A percentile compares a stretch with the other conserved stretches of the same genome.
Conservation (phyloP, 306 rosid species). For the Acacia confusa region DNA sequence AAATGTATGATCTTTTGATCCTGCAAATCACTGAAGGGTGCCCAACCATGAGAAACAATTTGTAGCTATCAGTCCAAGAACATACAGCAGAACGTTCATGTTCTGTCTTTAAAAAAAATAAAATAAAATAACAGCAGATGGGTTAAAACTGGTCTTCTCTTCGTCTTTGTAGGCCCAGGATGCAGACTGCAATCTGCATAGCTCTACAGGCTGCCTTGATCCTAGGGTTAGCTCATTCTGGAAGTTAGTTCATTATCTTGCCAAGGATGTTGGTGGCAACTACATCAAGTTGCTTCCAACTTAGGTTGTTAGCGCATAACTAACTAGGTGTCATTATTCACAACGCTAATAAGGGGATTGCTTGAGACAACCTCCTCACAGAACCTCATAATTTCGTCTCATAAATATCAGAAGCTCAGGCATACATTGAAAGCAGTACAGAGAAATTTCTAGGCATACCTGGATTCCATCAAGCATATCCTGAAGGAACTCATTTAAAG, state of each 20-base stretch:
- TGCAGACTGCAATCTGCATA: too few relatives aligned
- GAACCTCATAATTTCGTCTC: conserved; percentile 18
- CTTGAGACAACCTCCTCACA: not conserved
- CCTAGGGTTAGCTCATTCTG: not conserved
- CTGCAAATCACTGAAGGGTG: conserved; percentile 18
- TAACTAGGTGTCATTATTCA: not conserved
- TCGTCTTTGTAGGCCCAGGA: not conserved
- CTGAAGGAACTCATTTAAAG: conserved; percentile 83
- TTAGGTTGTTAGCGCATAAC: not conserved
- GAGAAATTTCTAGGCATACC: conserved; percentile 46
- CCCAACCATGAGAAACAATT: conserved; percentile 19
- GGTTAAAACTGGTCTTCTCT: not conserved
- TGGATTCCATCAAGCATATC: conserved; percentile 95
- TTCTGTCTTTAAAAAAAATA: too few relatives aligned
- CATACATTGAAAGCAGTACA: not conserved
- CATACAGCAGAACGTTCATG: conserved; percentile 2
- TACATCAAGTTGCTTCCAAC: not conserved
- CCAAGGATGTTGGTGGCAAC: not conserved
- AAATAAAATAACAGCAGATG: not conserved
- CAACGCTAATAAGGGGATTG: not conserved
- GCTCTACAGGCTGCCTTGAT: not conserved
- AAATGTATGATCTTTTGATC: conserved; percentile 28
- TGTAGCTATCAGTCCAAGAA: not conserved
- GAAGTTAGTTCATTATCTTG: too few relatives aligned
- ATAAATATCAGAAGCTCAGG: conserved; percentile 18